Conservation (phyloP, 176 grass and related monocot genomes). For the Aegilops longissima region DNA sequence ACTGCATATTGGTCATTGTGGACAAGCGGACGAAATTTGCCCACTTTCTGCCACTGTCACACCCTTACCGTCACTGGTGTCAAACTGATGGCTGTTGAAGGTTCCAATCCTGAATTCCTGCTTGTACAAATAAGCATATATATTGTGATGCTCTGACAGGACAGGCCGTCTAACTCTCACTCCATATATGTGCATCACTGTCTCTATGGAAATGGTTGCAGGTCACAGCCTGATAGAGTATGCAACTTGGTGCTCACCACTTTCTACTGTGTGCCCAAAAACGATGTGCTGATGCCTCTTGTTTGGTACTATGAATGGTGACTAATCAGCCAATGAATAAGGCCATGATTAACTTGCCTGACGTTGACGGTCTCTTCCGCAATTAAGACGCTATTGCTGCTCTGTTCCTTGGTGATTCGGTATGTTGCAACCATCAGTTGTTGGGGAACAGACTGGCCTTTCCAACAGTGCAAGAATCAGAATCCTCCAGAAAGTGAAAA, state of each 20-base stretch:
- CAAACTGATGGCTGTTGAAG: not conserved
- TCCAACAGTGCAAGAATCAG: constrained; percentile 13
- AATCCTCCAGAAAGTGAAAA: constrained; percentile 12
- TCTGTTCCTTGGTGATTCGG: not conserved
- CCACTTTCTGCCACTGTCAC: too few species aligned
- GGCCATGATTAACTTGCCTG: not conserved
- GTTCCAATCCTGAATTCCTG: not conserved
- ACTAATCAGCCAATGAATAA: constrained; percentile 22
- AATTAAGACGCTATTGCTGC: not conserved
- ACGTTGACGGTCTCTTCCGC: not conserved
- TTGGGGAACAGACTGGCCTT: constrained; percentile 30
- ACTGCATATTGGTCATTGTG: too few species aligned
- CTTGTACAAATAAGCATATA: not conserved
- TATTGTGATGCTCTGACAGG: constrained; percentile 28
- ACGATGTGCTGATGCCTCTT: not conserved
- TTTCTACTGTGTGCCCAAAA: constrained; percentile 18
- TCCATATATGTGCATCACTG: constrained; percentile 24
- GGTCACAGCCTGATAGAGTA: not conserved
- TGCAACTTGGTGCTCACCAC: not conserved
- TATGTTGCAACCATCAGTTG: constrained; percentile 18
- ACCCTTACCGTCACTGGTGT: not conserved
- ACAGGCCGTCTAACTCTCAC: constrained; percentile 23
- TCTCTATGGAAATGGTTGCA: constrained; percentile 21
- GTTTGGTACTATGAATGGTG: constrained; percentile 24
- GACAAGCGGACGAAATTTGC: too few species aligned